Evolutionary conservation across 148 eudicot genomes (phyloP).

Genomic region (Polygonum maritimum): DNA sequence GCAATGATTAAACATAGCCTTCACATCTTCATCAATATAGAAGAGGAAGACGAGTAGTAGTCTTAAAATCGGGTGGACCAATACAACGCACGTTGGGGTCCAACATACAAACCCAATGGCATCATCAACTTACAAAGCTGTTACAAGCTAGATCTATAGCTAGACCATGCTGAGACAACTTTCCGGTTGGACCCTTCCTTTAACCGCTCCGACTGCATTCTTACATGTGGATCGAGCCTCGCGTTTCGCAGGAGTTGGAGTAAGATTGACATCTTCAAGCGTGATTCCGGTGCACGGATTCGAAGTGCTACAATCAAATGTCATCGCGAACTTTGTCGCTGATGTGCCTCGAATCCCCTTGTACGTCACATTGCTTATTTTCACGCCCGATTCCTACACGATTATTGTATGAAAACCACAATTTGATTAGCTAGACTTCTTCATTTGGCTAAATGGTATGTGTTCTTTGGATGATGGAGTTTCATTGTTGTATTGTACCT

Average conservation of each 20-base stretch:
- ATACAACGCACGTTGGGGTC: no score
- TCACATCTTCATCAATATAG: no score
- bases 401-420: neutral
- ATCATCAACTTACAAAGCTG: no score
- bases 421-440: no score
- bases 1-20: neutral
- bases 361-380: neutral
- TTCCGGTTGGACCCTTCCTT: neutral
- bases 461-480: no score
- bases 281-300: neutral
- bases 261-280: neutral
- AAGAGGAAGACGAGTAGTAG: no score
- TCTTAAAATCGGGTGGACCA: no score
- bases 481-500: neutral
- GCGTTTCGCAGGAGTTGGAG: neutral
- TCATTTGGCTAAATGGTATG: no score
- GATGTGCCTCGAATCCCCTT: constrained; percentile 6
- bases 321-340: neutral
- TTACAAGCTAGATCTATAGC: neutral
- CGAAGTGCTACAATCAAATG: neutral
- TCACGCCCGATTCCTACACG: neutral
- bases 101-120: no score
- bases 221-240: constrained; percentile 2
- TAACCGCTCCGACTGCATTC: neutral
- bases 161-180: neutral